Conservation (phyloP, 768 basidiomycete species). For the Sutorius australiensis region DNA sequence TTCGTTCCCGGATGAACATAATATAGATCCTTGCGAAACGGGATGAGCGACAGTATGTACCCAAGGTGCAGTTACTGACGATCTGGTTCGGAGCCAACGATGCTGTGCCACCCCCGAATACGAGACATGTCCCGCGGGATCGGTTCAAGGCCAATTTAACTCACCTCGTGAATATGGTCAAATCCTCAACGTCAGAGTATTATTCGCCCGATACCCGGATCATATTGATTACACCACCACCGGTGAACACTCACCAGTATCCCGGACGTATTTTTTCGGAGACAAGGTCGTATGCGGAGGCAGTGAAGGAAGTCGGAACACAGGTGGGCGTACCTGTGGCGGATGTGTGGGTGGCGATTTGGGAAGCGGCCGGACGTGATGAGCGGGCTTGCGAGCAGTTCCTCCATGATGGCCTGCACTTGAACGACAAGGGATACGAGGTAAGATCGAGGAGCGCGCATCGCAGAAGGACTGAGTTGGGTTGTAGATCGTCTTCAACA, state of each 20-base stretch:
- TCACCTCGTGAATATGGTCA: slow-evolving; percentile 59
- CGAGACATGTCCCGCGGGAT: slow-evolving; percentile 76
- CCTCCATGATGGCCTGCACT: slow-evolving; percentile 76
- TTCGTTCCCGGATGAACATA: background rate
- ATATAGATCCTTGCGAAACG: slow-evolving; percentile 56
- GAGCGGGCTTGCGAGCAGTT: slow-evolving; percentile 50
- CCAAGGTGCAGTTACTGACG: slow-evolving; percentile 64
- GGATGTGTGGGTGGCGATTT: slow-evolving; percentile 72
- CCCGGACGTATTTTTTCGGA: slow-evolving; percentile 52
- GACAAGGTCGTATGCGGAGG: slow-evolving; percentile 68
- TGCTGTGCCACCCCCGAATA: slow-evolving; percentile 57
- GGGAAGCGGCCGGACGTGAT: slow-evolving; percentile 63
- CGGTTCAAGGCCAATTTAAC: slow-evolving; percentile 63
- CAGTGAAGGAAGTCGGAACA: slow-evolving; percentile 57
- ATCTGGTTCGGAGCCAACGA: slow-evolving; percentile 95
- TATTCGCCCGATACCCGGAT: slow-evolving; percentile 73
- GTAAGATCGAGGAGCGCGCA: slow-evolving; percentile 37
- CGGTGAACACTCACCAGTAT: slow-evolving; percentile 65
- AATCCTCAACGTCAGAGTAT: slow-evolving; percentile 55
- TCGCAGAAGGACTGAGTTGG: slow-evolving; percentile 1
- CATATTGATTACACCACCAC: slow-evolving; percentile 82
- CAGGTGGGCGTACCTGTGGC: slow-evolving; percentile 56
- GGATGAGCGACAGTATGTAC: slow-evolving; percentile 43
- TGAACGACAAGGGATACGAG: slow-evolving; percentile 68
- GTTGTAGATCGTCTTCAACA: slow-evolving; percentile 63